phyloP scores from a whole-genome alignment of 306 rosid genomes.

The Prunus mongolica region DNA sequence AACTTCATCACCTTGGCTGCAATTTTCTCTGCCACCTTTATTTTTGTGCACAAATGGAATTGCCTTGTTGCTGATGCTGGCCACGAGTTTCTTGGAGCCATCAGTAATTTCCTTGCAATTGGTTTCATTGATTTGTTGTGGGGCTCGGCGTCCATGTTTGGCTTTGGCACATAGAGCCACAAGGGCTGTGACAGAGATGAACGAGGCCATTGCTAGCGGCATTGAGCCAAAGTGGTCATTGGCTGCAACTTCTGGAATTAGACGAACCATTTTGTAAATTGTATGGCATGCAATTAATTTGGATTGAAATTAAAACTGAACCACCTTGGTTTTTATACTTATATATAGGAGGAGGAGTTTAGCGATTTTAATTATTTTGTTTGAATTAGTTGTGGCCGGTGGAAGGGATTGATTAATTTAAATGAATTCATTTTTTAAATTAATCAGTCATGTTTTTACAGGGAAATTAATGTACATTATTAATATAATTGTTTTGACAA shows the following conservation, averaged over 20 bases:
- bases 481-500: not conserved
- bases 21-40: not conserved
- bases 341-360: not conserved
- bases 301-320: not conserved
- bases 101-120: not conserved
- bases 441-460: no score
- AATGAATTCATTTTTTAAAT: no score
- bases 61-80: conserved; percentile 19
- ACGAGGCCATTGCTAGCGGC: conserved; percentile 2
- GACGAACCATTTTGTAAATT: conserved; percentile 14
- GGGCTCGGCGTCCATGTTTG: not conserved
- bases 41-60: conserved; percentile 1
- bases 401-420: not conserved
- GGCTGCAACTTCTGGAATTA: not conserved
- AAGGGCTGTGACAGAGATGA: conserved; percentile 18
- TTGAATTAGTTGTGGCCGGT: not conserved
- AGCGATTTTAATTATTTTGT: not conserved
- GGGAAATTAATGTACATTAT: no score
- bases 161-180: conserved; percentile 22
- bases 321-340: not conserved
- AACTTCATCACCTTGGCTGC: not conserved
- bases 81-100: conserved; percentile 11
- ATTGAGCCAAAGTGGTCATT: not conserved
- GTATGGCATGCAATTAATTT: not conserved
- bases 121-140: not conserved